Evolutionary conservation across 441 rosid genomes (phyloP), one percentile per base, ranked within the genome.

Genomic region (Kokia cookei): DNA sequence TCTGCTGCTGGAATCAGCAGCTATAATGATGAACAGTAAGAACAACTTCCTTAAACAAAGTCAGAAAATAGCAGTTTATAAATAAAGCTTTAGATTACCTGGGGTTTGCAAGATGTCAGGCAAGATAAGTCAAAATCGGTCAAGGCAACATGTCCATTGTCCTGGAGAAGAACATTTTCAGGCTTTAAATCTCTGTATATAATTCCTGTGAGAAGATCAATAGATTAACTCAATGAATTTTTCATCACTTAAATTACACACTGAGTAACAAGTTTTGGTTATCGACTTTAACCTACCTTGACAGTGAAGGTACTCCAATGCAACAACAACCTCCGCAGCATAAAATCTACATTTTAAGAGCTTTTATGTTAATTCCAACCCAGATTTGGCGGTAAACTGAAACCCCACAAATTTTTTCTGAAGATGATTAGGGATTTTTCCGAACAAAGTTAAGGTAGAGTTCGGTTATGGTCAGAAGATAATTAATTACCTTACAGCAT

Each of bases 121-220:
- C 97, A 96, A 70, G 99, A 96, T 26, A 96, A 84, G 77, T 96
- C 99, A 54, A 96, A 96, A 83, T 96, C 99, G 6, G 97, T 85
- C 79, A 93, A 83, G 53, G 93, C 80, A 54, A 96, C 84, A 65
- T 96, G 97, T 24, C 99, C 99, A 60, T 83, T 85, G 40, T 78
- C 80, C 77, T 91, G 97, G 69, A 96, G 89, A 58, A 96, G 74
- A 65, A 93, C 89, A 68, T 93, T 96, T 83, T 96, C 99, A 0
- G 99, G 99, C 82, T 96, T 96, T 47, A 96, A 83, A 63, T 96
- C 99, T 63, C 98, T 85, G 89, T 96, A 96, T 53, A 96, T 93
- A 58, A 96, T 84, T 32, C 99, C 99, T 93, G 87, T 37, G 69
- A 66, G 15, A 66, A 10, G 63, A 8, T n/a, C 29, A 17, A 51